A percentile compares a stretch with the other conserved stretches of the same genome.
These are phyloP conservation scores for Raddia guianensis DNA, from an alignment of 176 grass and related monocot genomes.

Conservation along the genomic window DNA sequence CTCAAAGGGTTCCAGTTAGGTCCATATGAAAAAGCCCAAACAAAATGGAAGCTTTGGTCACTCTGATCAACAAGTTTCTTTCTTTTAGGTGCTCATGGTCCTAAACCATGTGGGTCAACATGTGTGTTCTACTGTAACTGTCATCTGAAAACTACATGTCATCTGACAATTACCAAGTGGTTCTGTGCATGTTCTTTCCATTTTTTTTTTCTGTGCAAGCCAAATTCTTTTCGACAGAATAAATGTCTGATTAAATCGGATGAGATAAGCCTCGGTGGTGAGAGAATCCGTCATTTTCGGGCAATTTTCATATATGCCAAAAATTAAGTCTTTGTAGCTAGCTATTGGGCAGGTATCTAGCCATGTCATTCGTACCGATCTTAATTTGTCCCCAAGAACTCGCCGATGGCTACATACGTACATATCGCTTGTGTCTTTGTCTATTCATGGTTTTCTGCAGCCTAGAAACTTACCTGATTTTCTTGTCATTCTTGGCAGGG, in stretches of 20 bases:
- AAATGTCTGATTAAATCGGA: constrained; percentile 38
- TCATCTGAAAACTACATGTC: constrained; percentile 35
- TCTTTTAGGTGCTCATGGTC: neutral
- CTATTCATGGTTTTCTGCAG: neutral
- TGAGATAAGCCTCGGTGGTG: constrained; percentile 34
- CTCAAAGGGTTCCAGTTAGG: neutral
- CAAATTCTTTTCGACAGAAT: neutral
- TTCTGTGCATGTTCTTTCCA: neutral
- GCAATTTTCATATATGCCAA: constrained; percentile 5
- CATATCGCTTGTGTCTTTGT: constrained; percentile 33
- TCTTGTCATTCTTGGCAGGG: constrained; percentile 38
- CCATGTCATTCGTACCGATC: constrained; percentile 31
- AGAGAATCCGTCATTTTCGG: constrained; percentile 32
- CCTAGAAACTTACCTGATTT: constrained; percentile 8
- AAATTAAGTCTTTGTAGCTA: constrained; percentile 28
- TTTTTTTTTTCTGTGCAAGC: neutral
- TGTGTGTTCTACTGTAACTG: constrained; percentile 26
- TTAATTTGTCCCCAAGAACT: constrained; percentile 41
- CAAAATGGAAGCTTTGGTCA: neutral
- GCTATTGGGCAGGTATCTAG: constrained; percentile 2
- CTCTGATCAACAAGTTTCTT: neutral
- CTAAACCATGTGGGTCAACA: neutral
- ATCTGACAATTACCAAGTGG: neutral
- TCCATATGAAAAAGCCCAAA: neutral
- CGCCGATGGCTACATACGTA: constrained; percentile 26